Evolutionary conservation across 768 basidiomycete genomes (phyloP), one percentile per base, ranked within the genome.

Genomic region (Filobasidium wieringae): DNA sequence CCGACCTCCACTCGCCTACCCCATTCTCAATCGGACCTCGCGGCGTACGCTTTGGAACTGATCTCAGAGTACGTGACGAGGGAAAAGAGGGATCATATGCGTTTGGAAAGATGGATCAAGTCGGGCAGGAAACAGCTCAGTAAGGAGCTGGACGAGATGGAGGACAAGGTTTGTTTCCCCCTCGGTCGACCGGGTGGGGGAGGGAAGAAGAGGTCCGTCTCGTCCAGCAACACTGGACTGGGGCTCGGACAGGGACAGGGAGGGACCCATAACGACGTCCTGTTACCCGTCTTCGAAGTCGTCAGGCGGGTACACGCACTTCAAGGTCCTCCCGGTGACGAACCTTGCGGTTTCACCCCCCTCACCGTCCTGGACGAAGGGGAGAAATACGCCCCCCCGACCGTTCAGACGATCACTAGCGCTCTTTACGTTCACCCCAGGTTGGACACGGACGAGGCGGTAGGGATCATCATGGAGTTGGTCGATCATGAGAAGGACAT

Each of bases 51-150:
- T 1, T 40, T 70, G 32, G 72, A 73, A 53, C 60, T 73, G 24
- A 47, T 70, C 6, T 69, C 67, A 5, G 72, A 73, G 55, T 73
- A 59, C 50, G 31, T 68, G 12, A 66, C 68, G 4, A 55, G 70
- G 24, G 72, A 73, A 51, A 73, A 70, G 58, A 61, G 72, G 26
- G 72, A 73, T 26, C 65, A 66, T 39, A 73, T 71, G 64, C 47
- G 66, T 2, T 66, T 65, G 30, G 56, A 55, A 32, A 70, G 68
- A 59, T 73, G 70, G 70, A 64, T 63, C 14, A 69, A 70, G 45
- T 66, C 66, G 14, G 72, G 72, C 4, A 61, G 70, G 22, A 68
- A 69, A 24, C 58, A 58, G n/a, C 57, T 73, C 0, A 59, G 66
- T 7, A 73, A 70, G 53, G 72, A 73, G 52, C 47, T 73, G 6